phyloP scores from a whole-genome alignment of 768 basidiomycete species.

The Tricholoma sp. region DNA sequence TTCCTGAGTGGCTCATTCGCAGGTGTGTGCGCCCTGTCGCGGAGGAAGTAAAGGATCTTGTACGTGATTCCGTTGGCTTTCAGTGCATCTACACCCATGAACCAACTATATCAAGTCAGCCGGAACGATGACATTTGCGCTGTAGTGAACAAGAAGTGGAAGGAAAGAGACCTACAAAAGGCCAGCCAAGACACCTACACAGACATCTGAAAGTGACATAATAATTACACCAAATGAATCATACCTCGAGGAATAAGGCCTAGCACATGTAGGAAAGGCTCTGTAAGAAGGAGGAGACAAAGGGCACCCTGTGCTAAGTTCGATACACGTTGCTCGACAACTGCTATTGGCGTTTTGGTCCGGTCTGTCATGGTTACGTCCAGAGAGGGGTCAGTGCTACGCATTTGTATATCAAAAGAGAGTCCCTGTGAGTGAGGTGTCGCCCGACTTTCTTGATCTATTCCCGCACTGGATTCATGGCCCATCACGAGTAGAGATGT shows the following conservation, averaged over 20 bases:
- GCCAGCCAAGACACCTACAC: slow-evolving; percentile 67
- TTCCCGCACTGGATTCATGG: slow-evolving; percentile 28
- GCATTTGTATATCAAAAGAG: slow-evolving; percentile 1
- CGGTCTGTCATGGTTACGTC: not conserved
- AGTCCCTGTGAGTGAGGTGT: slow-evolving; percentile 10
- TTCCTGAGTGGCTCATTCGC: slow-evolving; percentile 63
- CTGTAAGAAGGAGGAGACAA: slow-evolving; percentile 73
- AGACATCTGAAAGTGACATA: not conserved
- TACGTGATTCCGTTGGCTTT: slow-evolving; percentile 76
- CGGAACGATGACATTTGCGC: not conserved
- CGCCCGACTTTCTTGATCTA: slow-evolving; percentile 29
- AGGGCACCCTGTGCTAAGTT: slow-evolving; percentile 82
- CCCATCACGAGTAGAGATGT: slow-evolving; percentile 73
- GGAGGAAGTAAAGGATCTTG: slow-evolving; percentile 75
- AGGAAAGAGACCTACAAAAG: slow-evolving; percentile 61
- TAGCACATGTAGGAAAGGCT: slow-evolving; percentile 78
- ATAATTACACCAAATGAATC: slow-evolving; percentile 8
- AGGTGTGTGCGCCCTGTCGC: slow-evolving; percentile 61
- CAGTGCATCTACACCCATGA: slow-evolving; percentile 85
- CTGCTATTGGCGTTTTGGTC: slow-evolving; percentile 55
- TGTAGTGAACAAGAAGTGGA: not conserved
- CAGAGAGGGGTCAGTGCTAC: slow-evolving; percentile 7
- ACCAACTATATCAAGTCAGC: slow-evolving; percentile 54
- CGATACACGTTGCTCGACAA: slow-evolving; percentile 92
- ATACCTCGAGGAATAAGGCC: slow-evolving; percentile 69